Percentiles rank a stretch among this genome's conserved stretches.
phyloP scores from a whole-genome alignment of 2,329 filamentous ascomycete species.

The Colletotrichum salicis region DNA sequence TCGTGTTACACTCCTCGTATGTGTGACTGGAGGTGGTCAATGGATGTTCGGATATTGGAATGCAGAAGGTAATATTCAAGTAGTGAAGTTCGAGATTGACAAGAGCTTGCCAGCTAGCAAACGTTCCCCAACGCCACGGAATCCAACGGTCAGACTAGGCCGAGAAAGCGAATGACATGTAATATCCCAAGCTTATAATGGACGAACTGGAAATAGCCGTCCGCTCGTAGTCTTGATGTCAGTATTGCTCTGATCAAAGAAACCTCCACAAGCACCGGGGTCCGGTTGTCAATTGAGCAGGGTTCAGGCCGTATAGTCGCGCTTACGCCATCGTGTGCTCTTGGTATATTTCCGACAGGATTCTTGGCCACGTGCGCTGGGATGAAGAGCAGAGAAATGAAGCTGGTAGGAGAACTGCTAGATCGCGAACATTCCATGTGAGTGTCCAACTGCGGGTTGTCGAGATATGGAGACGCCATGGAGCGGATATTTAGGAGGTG shows the following conservation, averaged over 20 bases:
- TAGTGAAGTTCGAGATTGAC: neutral
- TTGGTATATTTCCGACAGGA: neutral
- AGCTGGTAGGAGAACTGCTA: neutral
- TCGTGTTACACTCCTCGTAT: neutral
- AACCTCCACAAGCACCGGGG: neutral
- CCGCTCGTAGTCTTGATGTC: neutral
- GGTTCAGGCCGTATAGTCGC: neutral
- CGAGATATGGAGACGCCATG: neutral
- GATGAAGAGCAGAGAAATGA: neutral
- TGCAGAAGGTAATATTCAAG: neutral
- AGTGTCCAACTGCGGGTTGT: neutral
- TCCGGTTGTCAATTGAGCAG: neutral
- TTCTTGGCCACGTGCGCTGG: neutral
- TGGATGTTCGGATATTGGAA: neutral
- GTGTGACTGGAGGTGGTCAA: neutral
- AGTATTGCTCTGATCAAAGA: neutral
- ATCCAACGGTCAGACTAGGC: neutral
- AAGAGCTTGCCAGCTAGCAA: neutral
- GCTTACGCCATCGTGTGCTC: neutral
- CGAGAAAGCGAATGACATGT: neutral
- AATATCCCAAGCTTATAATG: neutral
- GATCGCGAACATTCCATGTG: neutral
- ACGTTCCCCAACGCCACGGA: neutral
- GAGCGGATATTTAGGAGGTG: neutral
- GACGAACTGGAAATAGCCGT: neutral